Base-by-base conservation (phyloP, 2,329 filamentous ascomycete species). In the Phialophora verrucosa region DNA sequence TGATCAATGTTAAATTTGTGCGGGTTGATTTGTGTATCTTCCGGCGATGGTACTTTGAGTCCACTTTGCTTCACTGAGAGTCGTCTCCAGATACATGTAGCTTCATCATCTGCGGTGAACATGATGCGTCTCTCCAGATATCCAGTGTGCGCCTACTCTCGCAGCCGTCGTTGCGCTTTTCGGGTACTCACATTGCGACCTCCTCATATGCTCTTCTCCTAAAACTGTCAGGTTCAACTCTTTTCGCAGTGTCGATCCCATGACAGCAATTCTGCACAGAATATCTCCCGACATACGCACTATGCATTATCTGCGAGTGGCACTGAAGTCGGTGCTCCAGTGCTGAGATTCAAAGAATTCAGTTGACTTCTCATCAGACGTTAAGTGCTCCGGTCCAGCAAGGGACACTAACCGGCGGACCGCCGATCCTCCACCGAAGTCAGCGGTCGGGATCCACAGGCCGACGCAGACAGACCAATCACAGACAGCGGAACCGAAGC, bases 371-470 rank as follows among this genome's bases (percentile, higher is more conserved):
- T 23, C 25, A 23, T 29, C n/a, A 11, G 47, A 51, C 49, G 49
- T 51, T 29, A 23, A 23, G n/a, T 27, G 49, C 49, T 51, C 14
- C 25, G 20, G 20, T 25, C 17, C 27, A 31, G 27, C n/a, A 31
- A 35, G 12, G 25, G 27, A 31, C 53, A 32, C 53, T 35, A 35
- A 20, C 23, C 29, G 29, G 17, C 27, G 29, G 29, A 20, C 25
- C 53, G 53, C 53, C 53, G 53, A 55, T 55, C 53, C 27, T 55
- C 53, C 29, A 20, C 53, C 29, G 53, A 31, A n/a, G 29, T 55
- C 27, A 35, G 53, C n/a, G 12, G 53, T 55, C 27, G 53, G 53
- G 53, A 55, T 17, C 53, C 53, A 35, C 53, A 32, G 12, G 29
- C 53, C 29, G 53, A 31, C 12, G 27, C 11, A 29, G 14, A 7